Conservation (phyloP, 345 rosid species). For the Eucalyptus curtisii region DNA sequence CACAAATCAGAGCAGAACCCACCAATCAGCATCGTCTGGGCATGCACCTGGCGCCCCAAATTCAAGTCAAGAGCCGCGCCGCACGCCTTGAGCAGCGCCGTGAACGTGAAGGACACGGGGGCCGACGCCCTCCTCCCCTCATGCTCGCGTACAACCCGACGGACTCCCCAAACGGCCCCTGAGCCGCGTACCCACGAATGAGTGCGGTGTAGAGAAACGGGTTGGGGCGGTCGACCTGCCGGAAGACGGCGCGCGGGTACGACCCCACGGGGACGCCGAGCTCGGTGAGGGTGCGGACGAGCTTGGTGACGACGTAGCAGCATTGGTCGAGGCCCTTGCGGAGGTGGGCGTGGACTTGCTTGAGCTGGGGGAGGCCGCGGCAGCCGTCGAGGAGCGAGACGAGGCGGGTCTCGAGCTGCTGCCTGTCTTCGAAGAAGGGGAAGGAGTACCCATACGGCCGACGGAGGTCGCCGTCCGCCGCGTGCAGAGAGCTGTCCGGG, state of each 20-base stretch:
- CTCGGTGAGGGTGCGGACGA: conserved; percentile 46
- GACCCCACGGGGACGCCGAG: conserved; percentile 34
- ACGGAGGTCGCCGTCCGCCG: neutral
- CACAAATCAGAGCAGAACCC: conserved; percentile 54
- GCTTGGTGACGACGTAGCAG: conserved; percentile 57
- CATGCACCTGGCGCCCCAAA: conserved; percentile 63
- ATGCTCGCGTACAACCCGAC: conserved; percentile 26
- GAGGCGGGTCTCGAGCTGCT: conserved; percentile 19
- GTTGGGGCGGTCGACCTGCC: conserved; percentile 36
- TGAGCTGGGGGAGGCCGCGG: conserved; percentile 20
- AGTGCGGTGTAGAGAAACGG: conserved; percentile 75
- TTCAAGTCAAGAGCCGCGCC: conserved; percentile 15
- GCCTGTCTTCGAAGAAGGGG: neutral
- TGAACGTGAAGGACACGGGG: conserved; percentile 75
- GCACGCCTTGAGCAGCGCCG: conserved; percentile 67
- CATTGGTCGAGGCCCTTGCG: conserved; percentile 29
- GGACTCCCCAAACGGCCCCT: conserved; percentile 25
- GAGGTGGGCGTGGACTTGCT: conserved; percentile 51
- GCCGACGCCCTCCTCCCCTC: conserved; percentile 29
- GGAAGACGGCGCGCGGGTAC: conserved; percentile 44
- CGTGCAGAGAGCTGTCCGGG: conserved; percentile 3
- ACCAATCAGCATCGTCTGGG: conserved; percentile 53
- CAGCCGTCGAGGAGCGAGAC: conserved; percentile 38
- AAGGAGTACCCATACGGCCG: neutral
- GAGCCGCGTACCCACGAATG: conserved; percentile 44